These are phyloP conservation scores for Pythium myriotylum DNA, from an alignment of 352 stramenopile genomes.

Conservation along the genomic window DNA sequence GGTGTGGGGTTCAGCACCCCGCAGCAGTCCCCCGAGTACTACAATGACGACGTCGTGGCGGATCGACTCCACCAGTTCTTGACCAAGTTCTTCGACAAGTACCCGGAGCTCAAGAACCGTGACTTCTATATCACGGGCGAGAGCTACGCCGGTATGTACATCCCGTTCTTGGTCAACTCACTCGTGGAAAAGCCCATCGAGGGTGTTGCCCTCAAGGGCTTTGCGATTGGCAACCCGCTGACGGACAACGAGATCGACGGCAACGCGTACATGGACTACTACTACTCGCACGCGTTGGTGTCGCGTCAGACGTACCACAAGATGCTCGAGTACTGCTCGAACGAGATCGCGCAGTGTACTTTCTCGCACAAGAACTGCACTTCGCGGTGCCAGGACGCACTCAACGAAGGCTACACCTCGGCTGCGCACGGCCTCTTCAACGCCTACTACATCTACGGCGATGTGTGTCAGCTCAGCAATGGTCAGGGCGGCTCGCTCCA, in stretches of 20 bases:
- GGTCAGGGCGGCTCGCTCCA: constrained; percentile 45
- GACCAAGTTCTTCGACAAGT: constrained; percentile 72
- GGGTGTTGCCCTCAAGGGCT: constrained; percentile 57
- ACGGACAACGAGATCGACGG: constrained; percentile 71
- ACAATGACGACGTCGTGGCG: constrained; percentile 45
- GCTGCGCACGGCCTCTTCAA: constrained; percentile 55
- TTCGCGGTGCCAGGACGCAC: constrained; percentile 42
- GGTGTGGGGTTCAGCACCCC: constrained; percentile 83
- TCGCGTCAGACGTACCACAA: constrained; percentile 60
- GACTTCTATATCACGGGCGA: constrained; percentile 88
- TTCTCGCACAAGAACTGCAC: constrained; percentile 58
- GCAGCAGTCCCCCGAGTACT: constrained; percentile 51
- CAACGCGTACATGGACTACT: constrained; percentile 75
- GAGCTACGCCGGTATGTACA: constrained; percentile 89
- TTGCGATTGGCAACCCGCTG: constrained; percentile 77
- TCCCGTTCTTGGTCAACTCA: constrained; percentile 74
- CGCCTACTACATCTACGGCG: constrained; percentile 74
- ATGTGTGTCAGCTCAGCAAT: constrained; percentile 65
- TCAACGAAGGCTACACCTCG: constrained; percentile 42
- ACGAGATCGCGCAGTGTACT: constrained; percentile 62
- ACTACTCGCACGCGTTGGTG: constrained; percentile 80
- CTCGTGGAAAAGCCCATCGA: constrained; percentile 56
- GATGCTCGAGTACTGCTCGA: constrained; percentile 49
- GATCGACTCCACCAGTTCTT: constrained; percentile 66
- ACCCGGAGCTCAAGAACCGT: constrained; percentile 63